phyloP scores from a whole-genome alignment of 2,329 filamentous ascomycete species.

The Amphichorda felina region DNA sequence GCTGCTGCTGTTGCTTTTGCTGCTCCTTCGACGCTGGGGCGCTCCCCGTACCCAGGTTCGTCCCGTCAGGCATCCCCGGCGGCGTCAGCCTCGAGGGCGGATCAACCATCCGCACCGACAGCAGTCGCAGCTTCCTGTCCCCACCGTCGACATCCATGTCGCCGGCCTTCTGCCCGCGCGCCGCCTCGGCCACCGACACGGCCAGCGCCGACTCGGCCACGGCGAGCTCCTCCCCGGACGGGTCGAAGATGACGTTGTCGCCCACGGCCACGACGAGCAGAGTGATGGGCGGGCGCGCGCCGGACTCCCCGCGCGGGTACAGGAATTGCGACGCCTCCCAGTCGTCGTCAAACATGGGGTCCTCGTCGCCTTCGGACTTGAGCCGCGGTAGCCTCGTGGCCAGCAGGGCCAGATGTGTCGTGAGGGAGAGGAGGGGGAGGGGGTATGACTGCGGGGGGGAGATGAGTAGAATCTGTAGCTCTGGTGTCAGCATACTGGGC shows the following conservation, averaged over 20 bases:
- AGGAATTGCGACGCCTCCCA: conserved; percentile 76
- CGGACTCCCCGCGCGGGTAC: conserved; percentile 44
- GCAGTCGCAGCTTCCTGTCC: conserved; percentile 39
- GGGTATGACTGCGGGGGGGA: conserved; percentile 91
- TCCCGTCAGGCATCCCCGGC: conserved; percentile 54
- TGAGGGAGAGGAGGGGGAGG: conserved; percentile 81
- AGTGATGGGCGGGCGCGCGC: conserved; percentile 65
- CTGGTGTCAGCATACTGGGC: no score
- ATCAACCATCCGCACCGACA: conserved; percentile 63
- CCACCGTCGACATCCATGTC: conserved; percentile 28
- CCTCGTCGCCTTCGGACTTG: conserved; percentile 84
- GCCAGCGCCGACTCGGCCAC: conserved; percentile 86
- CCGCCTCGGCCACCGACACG: conserved; percentile 56
- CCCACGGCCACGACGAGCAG: conserved; percentile 81
- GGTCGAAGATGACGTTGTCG: conserved; percentile 88
- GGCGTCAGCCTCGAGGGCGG: conserved; percentile 63
- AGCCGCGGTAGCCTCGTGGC: conserved; percentile 74
- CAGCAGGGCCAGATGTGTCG: conserved; percentile 85
- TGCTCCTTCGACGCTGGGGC: conserved; percentile 24
- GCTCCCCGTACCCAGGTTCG: conserved; percentile 33
- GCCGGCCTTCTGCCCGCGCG: conserved; percentile 28
- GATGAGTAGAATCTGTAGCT: conserved; percentile 68
- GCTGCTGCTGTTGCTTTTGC: conserved; percentile 16
- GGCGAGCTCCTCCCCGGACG: conserved; percentile 78
- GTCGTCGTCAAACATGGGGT: conserved; percentile 95